A percentile compares a stretch with the other conserved stretches of the same genome.
Evolutionary conservation across 2,329 filamentous ascomycete species (phyloP).

Genomic region (Boeremia lycopersici): DNA sequence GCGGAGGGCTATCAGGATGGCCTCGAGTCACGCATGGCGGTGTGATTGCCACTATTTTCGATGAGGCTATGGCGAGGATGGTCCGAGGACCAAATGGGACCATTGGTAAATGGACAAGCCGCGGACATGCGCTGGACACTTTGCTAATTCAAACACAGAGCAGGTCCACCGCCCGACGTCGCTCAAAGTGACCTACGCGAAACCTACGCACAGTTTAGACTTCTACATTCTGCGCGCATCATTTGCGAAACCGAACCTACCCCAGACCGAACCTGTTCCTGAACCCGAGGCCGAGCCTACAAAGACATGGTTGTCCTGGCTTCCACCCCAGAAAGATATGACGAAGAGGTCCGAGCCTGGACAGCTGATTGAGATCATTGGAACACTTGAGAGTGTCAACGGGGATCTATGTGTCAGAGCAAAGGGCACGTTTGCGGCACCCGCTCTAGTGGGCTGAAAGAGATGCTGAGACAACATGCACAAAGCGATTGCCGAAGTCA

Average conservation of each 20-base stretch:
- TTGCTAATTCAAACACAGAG: conserved; percentile 24
- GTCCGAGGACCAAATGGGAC: conserved; percentile 57
- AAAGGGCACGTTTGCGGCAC: conserved; percentile 39
- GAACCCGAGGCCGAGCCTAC: conserved; percentile 32
- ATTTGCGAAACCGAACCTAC: conserved; percentile 41
- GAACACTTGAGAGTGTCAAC: conserved; percentile 60
- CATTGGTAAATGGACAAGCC: conserved; percentile 30
- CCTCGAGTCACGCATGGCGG: conserved; percentile 75
- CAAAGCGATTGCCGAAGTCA: not conserved
- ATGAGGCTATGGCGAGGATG: conserved; percentile 73
- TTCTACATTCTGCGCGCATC: conserved; percentile 68
- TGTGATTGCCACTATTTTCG: conserved; percentile 68
- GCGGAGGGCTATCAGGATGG: conserved; percentile 70
- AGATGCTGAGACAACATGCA: not conserved
- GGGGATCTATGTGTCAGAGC: conserved; percentile 65
- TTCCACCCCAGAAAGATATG: conserved; percentile 44
- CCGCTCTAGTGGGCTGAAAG: conserved; percentile 8
- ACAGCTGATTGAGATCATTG: conserved; percentile 56
- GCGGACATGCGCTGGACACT: not conserved
- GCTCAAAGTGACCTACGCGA: conserved; percentile 64
- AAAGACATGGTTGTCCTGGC: conserved; percentile 38
- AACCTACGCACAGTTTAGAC: conserved; percentile 62
- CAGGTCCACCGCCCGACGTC: conserved; percentile 41
- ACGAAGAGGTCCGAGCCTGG: conserved; percentile 52
- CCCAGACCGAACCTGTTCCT: conserved; percentile 31